Base-by-base conservation (phyloP, 1,284 basidiomycete genomes). In the Trichosporon sp. region DNA sequence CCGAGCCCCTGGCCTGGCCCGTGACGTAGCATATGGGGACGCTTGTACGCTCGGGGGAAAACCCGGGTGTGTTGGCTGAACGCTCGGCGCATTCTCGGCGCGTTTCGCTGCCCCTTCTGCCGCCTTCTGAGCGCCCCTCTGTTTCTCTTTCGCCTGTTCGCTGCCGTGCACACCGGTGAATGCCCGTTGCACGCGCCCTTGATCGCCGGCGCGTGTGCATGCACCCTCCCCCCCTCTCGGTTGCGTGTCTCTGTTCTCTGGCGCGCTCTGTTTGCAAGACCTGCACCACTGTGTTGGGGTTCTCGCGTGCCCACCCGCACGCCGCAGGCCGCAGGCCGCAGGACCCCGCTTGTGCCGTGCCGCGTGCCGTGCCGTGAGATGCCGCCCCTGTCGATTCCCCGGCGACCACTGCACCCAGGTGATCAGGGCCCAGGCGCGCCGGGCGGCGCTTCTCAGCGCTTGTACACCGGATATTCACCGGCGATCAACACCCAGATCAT, bases 381-480 rank as follows among this genome's bases (percentile, higher is more conserved):
- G 21, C 47, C 47, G 47, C 47, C 9, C 38, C 2, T 51, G 21
- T 51, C 47, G 47, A 42, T 42, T 6, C 6, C 2, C 38, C 38
- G 38, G 38, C 38, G 18, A 42, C 35, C 35, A 15, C 9, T 38
- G 35, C 38, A 42, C 3, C n/a, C 38, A 42, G 38, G 38, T 15
- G 4, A 65, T n/a, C n/a, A n/a, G n/a, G n/a, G n/a, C n/a, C n/a
- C n/a, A n/a, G n/a, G n/a, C n/a, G n/a, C n/a, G n/a, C 42, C n/a
- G 32, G 62, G 32, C 68, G 47, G 18, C 31, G 23, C 53, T 58
- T 58, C 56, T 51, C 47, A 51, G 47, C 47, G 47, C 47, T 51
- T 51, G 47, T 51, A 25, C 11, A 51, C 47, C 47, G 47, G 47
- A 51, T 51, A 51, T 51, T 25, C 47, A 51, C 47, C 47, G 47